Evolutionary conservation across 768 basidiomycete genomes (phyloP).

Genomic region (Lactarius deliciosus): DNA sequence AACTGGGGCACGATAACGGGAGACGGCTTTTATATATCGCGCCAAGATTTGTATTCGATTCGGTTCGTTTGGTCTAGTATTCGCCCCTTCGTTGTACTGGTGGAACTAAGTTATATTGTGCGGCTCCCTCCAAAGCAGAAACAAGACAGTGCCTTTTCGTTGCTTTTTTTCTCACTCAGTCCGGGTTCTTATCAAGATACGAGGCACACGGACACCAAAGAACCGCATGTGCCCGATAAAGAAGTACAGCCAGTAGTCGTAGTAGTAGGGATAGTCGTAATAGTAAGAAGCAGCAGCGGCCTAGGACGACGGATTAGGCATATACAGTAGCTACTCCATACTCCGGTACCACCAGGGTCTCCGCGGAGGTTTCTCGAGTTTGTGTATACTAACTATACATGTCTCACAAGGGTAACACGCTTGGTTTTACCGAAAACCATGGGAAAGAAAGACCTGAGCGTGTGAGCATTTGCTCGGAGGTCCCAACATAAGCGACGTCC

Average conservation of each 20-base stretch:
- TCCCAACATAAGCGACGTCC: not conserved
- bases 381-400: not conserved
- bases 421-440: not conserved
- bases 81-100: not conserved
- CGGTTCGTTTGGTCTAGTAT: not conserved
- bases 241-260: constrained; percentile 1
- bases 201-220: not conserved
- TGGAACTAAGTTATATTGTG: not conserved
- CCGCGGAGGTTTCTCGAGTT: not conserved
- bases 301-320: not conserved
- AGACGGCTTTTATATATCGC: not conserved
- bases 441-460: not conserved
- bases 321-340: not conserved
- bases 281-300: not conserved
- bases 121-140: not conserved
- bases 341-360: not conserved
- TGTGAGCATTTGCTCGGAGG: not conserved
- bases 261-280: not conserved
- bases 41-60: not conserved
- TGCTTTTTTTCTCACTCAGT: not conserved
- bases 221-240: not conserved
- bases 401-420: not conserved
- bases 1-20: not conserved
- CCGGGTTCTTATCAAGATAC: not conserved
- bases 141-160: not conserved